A percentile compares a stretch with the other conserved stretches of the same genome.
phyloP scores from a whole-genome alignment of 108 stramenopile species.

The Cyclostephanos tholiformis region DNA sequence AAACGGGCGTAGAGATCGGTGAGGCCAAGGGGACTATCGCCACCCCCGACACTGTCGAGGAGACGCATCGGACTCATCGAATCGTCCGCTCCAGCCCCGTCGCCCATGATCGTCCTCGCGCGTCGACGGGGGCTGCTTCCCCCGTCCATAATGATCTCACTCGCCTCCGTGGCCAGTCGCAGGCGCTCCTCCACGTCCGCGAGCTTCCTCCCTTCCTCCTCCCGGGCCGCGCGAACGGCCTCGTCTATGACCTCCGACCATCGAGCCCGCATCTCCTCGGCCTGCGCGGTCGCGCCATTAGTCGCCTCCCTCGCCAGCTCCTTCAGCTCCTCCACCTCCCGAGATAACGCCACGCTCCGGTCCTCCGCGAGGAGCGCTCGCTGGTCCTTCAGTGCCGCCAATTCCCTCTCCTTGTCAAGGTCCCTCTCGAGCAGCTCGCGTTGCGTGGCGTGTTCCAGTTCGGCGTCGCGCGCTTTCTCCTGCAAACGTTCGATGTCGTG shows the following conservation, averaged over 20 bases:
- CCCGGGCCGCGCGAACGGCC: slow-evolving; percentile 49
- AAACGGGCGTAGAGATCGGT: slow-evolving; percentile 73
- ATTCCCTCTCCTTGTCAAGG: slow-evolving; percentile 56
- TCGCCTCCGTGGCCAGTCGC: slow-evolving; percentile 31
- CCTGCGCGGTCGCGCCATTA: slow-evolving; percentile 34
- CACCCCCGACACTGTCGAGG: slow-evolving; percentile 19
- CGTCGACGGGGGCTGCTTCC: slow-evolving; percentile 8
- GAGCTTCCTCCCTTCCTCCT: slow-evolving; percentile 53
- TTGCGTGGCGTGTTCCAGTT: slow-evolving; percentile 49
- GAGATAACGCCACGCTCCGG: slow-evolving; percentile 38
- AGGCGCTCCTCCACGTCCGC: slow-evolving; percentile 50
- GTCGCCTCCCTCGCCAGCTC: slow-evolving; percentile 58
- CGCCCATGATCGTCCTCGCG: slow-evolving; percentile 22
- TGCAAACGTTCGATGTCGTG: slow-evolving; percentile 51
- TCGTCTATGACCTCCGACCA: slow-evolving; percentile 47
- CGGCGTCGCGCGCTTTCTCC: slow-evolving; percentile 40
- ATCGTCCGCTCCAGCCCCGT: slow-evolving; percentile 27
- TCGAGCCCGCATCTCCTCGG: slow-evolving; percentile 37
- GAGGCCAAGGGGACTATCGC: slow-evolving; percentile 60
- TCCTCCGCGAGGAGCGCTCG: slow-evolving; percentile 60
- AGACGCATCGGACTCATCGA: slow-evolving; percentile 16
- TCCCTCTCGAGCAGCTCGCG: slow-evolving; percentile 53
- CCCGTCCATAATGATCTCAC: slow-evolving; percentile 32
- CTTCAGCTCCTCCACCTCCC: slow-evolving; percentile 56
- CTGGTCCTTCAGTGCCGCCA: slow-evolving; percentile 70